These are phyloP conservation scores for Saccharomycopsis vini DNA, from an alignment of 805 yeast species.

Conservation along the genomic window DNA sequence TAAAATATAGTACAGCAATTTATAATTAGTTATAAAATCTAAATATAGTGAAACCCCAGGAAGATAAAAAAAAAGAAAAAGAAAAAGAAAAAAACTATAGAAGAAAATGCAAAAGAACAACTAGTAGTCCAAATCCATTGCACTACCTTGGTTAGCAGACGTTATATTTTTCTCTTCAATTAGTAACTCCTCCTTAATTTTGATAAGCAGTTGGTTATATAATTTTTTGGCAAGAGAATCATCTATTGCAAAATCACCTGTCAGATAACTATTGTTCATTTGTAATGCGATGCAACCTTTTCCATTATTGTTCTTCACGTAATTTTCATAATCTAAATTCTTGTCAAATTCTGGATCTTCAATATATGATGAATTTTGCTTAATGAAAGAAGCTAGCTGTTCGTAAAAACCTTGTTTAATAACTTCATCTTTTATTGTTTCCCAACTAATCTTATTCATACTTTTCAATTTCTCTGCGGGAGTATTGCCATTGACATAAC, in stretches of 20 bases:
- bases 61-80: too few species aligned
- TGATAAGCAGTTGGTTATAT: conserved; percentile 7
- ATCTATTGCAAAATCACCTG: background rate
- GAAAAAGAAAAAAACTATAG: background rate
- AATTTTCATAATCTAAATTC: conserved; percentile 7
- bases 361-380: conserved; percentile 3
- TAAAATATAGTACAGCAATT: too few species aligned
- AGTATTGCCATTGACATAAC: conserved; percentile 7
- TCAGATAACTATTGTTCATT: background rate
- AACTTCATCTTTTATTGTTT: conserved; percentile 1
- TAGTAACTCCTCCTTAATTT: conserved; percentile 10
- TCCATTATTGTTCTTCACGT: background rate
- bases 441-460: conserved; percentile 11
- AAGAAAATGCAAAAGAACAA: too few species aligned
- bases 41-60: too few species aligned
- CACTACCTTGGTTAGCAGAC: background rate
- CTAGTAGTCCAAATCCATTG: conserved; percentile 15
- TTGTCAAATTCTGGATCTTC: conserved; percentile 7
- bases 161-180: conserved; percentile 3
- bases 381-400: conserved; percentile 2
- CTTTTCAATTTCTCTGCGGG: conserved; percentile 1
- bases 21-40: too few species aligned
- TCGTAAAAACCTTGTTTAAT: conserved; percentile 1
- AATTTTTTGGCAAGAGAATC: background rate
- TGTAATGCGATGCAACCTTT: background rate